Evolutionary conservation across 176 grass and related monocot species (phyloP), one percentile per base, ranked within the genome.

Genomic region (Carex scoparia): DNA sequence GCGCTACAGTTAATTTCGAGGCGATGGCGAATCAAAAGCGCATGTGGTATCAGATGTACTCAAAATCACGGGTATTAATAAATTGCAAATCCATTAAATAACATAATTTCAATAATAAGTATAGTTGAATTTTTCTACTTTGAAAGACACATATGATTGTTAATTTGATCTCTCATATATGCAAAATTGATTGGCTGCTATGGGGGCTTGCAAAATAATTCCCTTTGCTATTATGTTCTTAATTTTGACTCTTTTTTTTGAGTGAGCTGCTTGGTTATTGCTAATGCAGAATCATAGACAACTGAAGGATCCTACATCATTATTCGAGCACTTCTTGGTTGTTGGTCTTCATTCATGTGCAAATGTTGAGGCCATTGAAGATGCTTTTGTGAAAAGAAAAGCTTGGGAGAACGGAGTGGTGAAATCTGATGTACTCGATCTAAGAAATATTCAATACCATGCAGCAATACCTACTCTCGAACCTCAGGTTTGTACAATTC

Each of bases 1-100:
- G 88, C 40, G 87, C 90, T 16, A 87, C 79, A 16, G 40, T 95
- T 61, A 99, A 99, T 89, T 66, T 99, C 58, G 91, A 99, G 81
- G 85, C 84, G 57, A 95, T 99, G 96, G 91, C 93, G n/a, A 94
- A 99, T 84, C 91, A 95, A 84, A 94, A 99, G 81, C 87, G 96
- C 86, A 88, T 94, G 85, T 94, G 96, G 91, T 99, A 93, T 86
- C 91, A 89, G 79, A 89, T 94, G 79, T 86, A 95, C 33, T 88
- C 96, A 31, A 95, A 94, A 90, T 60, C 87, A 5, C 81, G 70
- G 96, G 91, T 99, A 88, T 49, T 13, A 9, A 64, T 8, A 54
- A 54, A 69, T 70, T 81, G 28, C 49, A 78, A 57, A 30, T 76
- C 1, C 28, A 57, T 76, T 11, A 57, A 78, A 33, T 78, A 18